Conservation (phyloP, 169 alveolate species). For the Plasmodium gallinaceum region DNA sequence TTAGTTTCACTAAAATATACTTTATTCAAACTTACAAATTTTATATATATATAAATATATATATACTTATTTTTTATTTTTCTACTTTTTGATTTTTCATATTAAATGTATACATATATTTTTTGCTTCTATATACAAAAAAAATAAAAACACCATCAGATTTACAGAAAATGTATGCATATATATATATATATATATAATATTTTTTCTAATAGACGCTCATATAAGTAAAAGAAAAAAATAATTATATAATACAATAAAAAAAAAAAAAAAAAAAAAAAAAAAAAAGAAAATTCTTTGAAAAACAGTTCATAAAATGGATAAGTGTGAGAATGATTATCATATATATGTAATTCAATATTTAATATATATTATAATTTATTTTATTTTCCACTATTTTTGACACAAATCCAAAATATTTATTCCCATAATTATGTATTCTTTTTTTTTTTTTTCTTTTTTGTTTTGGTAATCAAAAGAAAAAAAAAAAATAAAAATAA, state of each 20-base stretch:
- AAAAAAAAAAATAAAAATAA: background rate
- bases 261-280: background rate
- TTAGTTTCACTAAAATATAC: no score
- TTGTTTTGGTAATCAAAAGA: background rate
- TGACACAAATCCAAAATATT: background rate
- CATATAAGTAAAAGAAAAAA: background rate
- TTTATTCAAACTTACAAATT: no score
- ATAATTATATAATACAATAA: background rate
- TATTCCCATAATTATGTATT: background rate
- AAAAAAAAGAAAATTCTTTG: background rate
- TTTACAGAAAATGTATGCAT: background rate
- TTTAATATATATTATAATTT: background rate
- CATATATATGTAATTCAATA: background rate
- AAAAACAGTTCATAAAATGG: background rate
- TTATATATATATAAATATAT: no score
- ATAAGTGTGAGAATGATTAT: background rate
- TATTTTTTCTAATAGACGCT: background rate
- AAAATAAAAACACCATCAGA: background rate
- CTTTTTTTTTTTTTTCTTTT: background rate
- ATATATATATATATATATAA: constrained; percentile 6
- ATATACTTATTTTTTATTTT: background rate
- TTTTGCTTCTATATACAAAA: background rate
- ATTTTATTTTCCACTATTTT: background rate
- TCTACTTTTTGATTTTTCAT: background rate
- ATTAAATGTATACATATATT: background rate